Conservation (phyloP, 805 yeast genomes). For the Kuraishia piskuri region DNA sequence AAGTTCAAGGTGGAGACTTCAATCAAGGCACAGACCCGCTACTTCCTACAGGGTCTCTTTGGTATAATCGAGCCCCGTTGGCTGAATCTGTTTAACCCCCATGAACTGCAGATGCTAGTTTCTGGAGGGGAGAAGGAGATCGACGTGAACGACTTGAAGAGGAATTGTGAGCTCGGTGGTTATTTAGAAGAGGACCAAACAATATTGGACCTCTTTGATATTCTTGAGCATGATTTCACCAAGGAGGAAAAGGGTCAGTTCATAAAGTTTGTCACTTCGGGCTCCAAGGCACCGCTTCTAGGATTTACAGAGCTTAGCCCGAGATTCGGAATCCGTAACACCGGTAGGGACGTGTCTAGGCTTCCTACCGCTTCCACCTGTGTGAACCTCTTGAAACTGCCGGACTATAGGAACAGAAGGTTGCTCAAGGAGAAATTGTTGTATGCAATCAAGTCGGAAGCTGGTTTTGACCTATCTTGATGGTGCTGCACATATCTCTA, state of each 20-base stretch:
- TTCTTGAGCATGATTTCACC: constrained; percentile 53
- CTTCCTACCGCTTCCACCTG: constrained; percentile 94
- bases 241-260: constrained; percentile 56
- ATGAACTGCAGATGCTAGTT: constrained; percentile 75
- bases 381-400: constrained; percentile 77
- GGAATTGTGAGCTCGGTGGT: constrained; percentile 61
- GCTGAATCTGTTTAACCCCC: constrained; percentile 79
- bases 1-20: constrained; percentile 67
- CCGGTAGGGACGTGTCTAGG: constrained; percentile 46
- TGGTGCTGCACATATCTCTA: too few species aligned
- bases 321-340: constrained; percentile 67
- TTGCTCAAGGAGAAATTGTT: constrained; percentile 54
- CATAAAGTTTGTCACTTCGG: constrained; percentile 86
- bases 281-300: constrained; percentile 81
- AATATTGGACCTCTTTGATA: constrained; percentile 62
- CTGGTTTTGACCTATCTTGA: constrained; percentile 79
- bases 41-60: constrained; percentile 64
- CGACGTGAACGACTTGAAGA: constrained; percentile 59
- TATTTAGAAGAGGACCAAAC: constrained; percentile 48
- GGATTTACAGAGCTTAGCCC: constrained; percentile 78
- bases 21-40: constrained; percentile 46
- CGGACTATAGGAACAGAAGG: constrained; percentile 63
- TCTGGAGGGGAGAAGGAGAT: constrained; percentile 71
- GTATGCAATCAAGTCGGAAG: constrained; percentile 72
- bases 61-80: constrained; percentile 63